Conservation (phyloP, 345 rosid genomes). For the Brassica carinata region DNA sequence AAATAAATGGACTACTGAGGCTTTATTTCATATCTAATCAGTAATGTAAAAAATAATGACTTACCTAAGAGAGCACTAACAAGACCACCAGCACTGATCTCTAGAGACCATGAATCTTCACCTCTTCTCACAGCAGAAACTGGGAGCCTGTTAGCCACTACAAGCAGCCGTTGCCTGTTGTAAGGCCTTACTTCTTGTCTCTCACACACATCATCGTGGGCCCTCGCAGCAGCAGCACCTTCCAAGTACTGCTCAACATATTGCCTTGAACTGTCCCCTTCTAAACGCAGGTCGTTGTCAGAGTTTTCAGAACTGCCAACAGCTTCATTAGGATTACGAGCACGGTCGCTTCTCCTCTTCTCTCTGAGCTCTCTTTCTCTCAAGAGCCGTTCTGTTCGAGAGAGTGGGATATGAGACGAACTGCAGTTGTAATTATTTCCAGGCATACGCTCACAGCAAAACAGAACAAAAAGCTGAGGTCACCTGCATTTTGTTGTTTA, state of each 20-base stretch:
- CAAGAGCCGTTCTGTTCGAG: slow-evolving; percentile 77
- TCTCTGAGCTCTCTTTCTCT: slow-evolving; percentile 74
- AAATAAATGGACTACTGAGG: background rate
- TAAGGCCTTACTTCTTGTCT: slow-evolving; percentile 64
- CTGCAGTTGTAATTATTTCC: slow-evolving; percentile 78
- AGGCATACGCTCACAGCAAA: slow-evolving; percentile 80
- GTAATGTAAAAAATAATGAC: background rate
- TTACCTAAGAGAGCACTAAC: slow-evolving; percentile 95
- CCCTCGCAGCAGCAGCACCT: slow-evolving; percentile 58
- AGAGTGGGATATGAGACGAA: slow-evolving; percentile 51
- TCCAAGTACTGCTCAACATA: slow-evolving; percentile 66
- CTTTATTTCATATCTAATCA: background rate
- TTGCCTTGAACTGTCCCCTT: slow-evolving; percentile 54
- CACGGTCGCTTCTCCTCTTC: slow-evolving; percentile 59
- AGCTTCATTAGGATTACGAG: slow-evolving; percentile 55
- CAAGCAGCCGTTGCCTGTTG: slow-evolving; percentile 77
- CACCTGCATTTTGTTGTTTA: slow-evolving; percentile 58
- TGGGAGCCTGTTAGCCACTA: slow-evolving; percentile 96
- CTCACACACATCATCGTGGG: slow-evolving; percentile 53
- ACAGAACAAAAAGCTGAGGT: slow-evolving; percentile 39
- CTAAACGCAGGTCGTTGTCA: slow-evolving; percentile 55
- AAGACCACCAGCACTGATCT: slow-evolving; percentile 95
- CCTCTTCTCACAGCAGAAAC: slow-evolving; percentile 96
- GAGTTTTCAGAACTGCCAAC: slow-evolving; percentile 49
- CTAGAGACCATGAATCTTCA: slow-evolving; percentile 92